Percentiles rank a stretch among this genome's conserved stretches.
phyloP scores from a whole-genome alignment of 768 basidiomycete genomes.

The Hemileccinum impolitum region DNA sequence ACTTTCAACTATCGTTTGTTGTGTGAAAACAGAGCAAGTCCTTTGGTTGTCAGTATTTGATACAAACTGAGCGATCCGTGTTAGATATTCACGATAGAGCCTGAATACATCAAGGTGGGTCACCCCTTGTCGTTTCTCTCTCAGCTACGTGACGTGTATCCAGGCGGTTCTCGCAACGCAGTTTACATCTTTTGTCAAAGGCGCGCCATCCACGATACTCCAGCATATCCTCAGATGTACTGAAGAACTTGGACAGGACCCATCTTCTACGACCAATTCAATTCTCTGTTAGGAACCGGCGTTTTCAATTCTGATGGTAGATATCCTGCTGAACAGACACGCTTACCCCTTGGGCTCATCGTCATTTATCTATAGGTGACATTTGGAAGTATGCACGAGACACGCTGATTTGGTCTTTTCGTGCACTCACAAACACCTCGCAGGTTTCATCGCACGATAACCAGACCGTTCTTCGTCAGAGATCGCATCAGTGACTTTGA shows the following conservation, averaged over 20 bases:
- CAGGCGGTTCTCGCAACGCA: conserved; percentile 38
- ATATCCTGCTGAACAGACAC: neutral
- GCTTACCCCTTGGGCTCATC: neutral
- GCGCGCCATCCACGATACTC: conserved; percentile 9
- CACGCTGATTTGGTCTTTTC: neutral
- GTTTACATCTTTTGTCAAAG: conserved; percentile 36
- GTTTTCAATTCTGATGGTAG: conserved; percentile 42
- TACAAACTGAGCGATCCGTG: neutral
- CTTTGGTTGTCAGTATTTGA: neutral
- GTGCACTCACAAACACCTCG: neutral
- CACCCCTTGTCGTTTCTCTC: neutral
- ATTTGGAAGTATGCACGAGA: conserved; percentile 35
- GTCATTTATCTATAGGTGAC: conserved; percentile 20
- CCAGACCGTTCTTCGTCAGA: conserved; percentile 40
- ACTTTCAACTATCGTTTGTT: conserved; percentile 22
- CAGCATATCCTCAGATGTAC: neutral
- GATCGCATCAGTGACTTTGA: conserved; percentile 41
- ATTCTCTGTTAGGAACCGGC: conserved; percentile 33
- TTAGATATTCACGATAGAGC: conserved; percentile 38
- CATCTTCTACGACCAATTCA: conserved; percentile 22
- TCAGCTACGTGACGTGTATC: neutral
- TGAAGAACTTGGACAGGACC: conserved; percentile 16
- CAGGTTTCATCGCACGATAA: conserved; percentile 43
- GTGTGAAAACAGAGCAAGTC: conserved; percentile 27
- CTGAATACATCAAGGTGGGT: conserved; percentile 39